phyloP scores from a whole-genome alignment of 2,329 filamentous ascomycete species.

The Coniella lustricola region DNA sequence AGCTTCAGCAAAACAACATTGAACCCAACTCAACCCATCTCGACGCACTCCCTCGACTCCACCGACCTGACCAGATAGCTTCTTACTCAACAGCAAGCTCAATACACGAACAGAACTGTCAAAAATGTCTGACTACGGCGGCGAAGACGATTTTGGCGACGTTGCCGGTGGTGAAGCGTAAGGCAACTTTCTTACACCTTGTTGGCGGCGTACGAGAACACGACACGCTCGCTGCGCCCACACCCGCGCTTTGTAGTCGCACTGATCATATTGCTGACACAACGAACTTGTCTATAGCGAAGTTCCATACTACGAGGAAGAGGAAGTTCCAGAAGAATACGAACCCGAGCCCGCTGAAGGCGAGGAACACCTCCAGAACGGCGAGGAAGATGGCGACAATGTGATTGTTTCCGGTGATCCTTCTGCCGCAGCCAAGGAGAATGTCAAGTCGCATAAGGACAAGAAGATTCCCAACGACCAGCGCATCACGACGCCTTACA shows the following conservation, averaged over 20 bases:
- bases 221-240: too few species aligned
- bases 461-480: slow-evolving; percentile 89
- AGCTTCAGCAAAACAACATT: not conserved
- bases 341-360: slow-evolving; percentile 49
- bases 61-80: not conserved
- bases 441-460: slow-evolving; percentile 55
- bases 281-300: slow-evolving; percentile 41
- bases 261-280: slow-evolving; percentile 23
- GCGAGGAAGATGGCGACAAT: slow-evolving; percentile 51
- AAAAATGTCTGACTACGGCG: slow-evolving; percentile 66
- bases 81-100: not conserved
- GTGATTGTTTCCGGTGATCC: slow-evolving; percentile 56
- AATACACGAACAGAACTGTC: slow-evolving; percentile 9
- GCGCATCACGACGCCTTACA: slow-evolving; percentile 90
- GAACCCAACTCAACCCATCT: not conserved
- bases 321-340: slow-evolving; percentile 54
- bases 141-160: slow-evolving; percentile 39
- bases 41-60: not conserved
- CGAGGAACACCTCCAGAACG: slow-evolving; percentile 39
- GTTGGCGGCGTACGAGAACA: too few species aligned
- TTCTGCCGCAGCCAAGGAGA: slow-evolving; percentile 49
- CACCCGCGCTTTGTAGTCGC: slow-evolving; percentile 18
- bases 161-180: slow-evolving; percentile 12
- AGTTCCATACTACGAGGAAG: slow-evolving; percentile 66
- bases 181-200: not conserved